Conservation (phyloP, 2,329 filamentous ascomycete species). For the Phaeoacremonium minimum region DNA sequence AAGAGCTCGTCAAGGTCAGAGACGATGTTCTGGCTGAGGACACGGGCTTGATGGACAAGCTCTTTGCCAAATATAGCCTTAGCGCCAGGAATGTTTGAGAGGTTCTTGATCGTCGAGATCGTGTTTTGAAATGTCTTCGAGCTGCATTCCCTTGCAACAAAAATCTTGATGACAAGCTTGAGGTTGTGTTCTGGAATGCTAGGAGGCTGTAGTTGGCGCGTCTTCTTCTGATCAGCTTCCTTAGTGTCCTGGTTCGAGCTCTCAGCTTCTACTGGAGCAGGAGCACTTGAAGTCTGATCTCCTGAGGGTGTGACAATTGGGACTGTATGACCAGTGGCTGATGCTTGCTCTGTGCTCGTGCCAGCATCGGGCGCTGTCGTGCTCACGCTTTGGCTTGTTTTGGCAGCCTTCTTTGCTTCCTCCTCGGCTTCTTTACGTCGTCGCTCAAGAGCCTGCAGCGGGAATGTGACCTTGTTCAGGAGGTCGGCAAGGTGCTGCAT, state of each 20-base stretch:
- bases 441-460: slow-evolving; percentile 75
- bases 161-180: slow-evolving; percentile 90
- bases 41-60: slow-evolving; percentile 80
- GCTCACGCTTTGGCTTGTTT: slow-evolving; percentile 13
- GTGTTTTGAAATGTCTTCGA: slow-evolving; percentile 98
- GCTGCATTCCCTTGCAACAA: slow-evolving; percentile 92
- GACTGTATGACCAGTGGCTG: neutral
- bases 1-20: slow-evolving; percentile 80
- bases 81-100: slow-evolving; percentile 87
- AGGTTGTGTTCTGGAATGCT: slow-evolving; percentile 86
- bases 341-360: neutral
- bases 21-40: slow-evolving; percentile 79
- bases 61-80: slow-evolving; percentile 91
- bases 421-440: slow-evolving; percentile 73
- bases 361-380: slow-evolving; percentile 9
- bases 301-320: neutral
- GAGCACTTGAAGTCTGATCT: neutral
- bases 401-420: slow-evolving; percentile 38
- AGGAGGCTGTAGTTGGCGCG: slow-evolving; percentile 68
- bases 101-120: slow-evolving; percentile 95
- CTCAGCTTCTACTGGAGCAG: slow-evolving; percentile 15
- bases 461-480: slow-evolving; percentile 82
- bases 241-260: slow-evolving; percentile 32
- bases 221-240: slow-evolving; percentile 39
- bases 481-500: slow-evolving; percentile 91